Base-by-base conservation (phyloP, 441 rosid genomes). In the Metrosideros polymorpha region DNA sequence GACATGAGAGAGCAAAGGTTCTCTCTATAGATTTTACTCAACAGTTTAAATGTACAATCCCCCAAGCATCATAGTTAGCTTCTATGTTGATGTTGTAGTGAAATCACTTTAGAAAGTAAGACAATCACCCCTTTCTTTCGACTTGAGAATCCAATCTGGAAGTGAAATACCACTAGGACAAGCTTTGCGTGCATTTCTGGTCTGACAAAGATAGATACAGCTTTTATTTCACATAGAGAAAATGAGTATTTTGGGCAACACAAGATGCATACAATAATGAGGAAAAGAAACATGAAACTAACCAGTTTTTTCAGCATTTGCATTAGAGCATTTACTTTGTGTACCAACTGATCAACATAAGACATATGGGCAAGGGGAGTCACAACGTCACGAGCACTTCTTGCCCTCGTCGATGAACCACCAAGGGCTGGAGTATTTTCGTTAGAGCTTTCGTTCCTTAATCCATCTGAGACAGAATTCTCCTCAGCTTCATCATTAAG, bases 311-410 rank as follows among this genome's bases (percentile, higher is more conserved):
- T 85, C 85, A 89, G 88, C 82, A 87, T 83, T 66, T 83, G 82
- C 55, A 57, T 94, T 86, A 96, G 83, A 95, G 94, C 93, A 91
- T 92, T 84, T 85, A 10, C 85, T 49, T 87, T 87, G 55, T 49
- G 71, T 56, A 84, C 84, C 82, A 87, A 59, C 77, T 87, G 88
- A 24, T 87, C 88, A 77, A 61, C 83, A 57, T 87, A 87, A 76
- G 86, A 30, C 50, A 87, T 53, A 29, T 87, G 71, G 61, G 99
- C 97, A 55, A 95, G 93, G 19, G 99, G 98, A 76, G 98, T 95
- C 87, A 95, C 99, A 7, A 92, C 99, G 85, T 94, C 98, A 52
- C 97, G 94, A 6, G 95, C 98, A 89, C 93, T 88, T 92, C 91
- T 94, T 47, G 86, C 89, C 87, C 83, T 92, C 42, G 88, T 86